A percentile compares a stretch with the other conserved stretches of the same genome.
Evolutionary conservation across 805 yeast genomes (phyloP).

Genomic region (Kuraishia ogatae): DNA sequence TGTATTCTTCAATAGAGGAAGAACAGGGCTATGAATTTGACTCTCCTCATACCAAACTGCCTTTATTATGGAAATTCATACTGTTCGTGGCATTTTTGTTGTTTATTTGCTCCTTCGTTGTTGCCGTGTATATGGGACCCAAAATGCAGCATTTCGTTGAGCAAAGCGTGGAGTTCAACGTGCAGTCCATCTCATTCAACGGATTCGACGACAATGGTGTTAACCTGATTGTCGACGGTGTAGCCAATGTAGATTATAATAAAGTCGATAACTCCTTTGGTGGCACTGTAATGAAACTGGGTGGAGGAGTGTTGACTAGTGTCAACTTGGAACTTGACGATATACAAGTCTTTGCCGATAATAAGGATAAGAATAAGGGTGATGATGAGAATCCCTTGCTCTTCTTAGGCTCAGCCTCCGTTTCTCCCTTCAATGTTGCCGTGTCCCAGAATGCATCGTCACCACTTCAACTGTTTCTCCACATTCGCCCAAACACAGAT

Average conservation of each 20-base stretch:
- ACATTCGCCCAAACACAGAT: conserved; percentile 23
- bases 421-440: conserved; percentile 24
- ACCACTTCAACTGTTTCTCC: conserved; percentile 17
- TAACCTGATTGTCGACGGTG: conserved; percentile 22
- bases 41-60: neutral
- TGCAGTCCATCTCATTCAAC: conserved; percentile 20
- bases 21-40: neutral
- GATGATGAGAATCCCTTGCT: conserved; percentile 7
- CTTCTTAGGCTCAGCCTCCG: conserved; percentile 21
- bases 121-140: conserved; percentile 5
- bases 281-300: conserved; percentile 19
- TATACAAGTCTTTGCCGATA: conserved; percentile 21
- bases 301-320: conserved; percentile 20
- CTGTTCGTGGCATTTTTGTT: neutral
- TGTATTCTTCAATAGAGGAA: neutral
- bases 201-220: conserved; percentile 24
- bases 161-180: conserved; percentile 21
- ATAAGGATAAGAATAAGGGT: conserved; percentile 7
- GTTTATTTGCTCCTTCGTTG: neutral
- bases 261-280: conserved; percentile 18
- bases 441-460: conserved; percentile 19
- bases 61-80: neutral
- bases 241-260: conserved; percentile 21
- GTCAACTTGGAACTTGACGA: conserved; percentile 21
- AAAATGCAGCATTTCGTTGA: conserved; percentile 21